Percentiles rank a stretch among this genome's conserved stretches.
These are phyloP conservation scores for Candida krabiensis DNA, from an alignment of 805 yeast genomes.

Conservation along the genomic window DNA sequence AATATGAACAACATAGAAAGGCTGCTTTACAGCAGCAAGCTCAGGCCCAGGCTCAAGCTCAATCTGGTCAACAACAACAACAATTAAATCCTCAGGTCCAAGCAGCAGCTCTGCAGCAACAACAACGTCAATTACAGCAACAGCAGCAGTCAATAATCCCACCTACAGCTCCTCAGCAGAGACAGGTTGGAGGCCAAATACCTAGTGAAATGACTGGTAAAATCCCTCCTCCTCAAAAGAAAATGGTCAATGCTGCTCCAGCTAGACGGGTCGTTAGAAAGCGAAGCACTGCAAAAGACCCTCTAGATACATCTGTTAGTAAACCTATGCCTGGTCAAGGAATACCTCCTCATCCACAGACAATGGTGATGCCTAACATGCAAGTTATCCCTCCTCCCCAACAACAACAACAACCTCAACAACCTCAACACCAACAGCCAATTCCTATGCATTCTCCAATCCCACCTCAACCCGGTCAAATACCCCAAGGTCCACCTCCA, in stretches of 20 bases:
- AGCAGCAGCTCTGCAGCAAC: conserved; percentile 29
- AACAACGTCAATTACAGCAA: conserved; percentile 6
- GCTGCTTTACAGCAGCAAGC: conserved; percentile 24
- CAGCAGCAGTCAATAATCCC: conserved; percentile 38
- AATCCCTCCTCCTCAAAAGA: conserved; percentile 10
- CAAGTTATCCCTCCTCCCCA: conserved; percentile 3
- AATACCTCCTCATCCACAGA: background rate
- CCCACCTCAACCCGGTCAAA: conserved; percentile 5
- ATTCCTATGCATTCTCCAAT: background rate
- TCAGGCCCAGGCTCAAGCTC: conserved; percentile 15
- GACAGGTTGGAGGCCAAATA: conserved; percentile 25
- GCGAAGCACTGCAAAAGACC: conserved; percentile 14
- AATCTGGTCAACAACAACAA: conserved; percentile 13
- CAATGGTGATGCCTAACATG: background rate
- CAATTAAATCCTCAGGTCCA: conserved; percentile 26
- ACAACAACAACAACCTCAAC: conserved; percentile 6
- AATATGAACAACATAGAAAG: conserved; percentile 34
- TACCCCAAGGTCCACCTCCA: conserved; percentile 6
- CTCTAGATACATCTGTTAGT: conserved; percentile 8
- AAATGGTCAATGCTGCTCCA: conserved; percentile 1
- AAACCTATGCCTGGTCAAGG: conserved; percentile 12
- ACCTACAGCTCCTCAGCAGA: conserved; percentile 36
- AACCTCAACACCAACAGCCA: conserved; percentile 5
- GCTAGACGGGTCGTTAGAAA: conserved; percentile 12
- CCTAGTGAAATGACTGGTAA: conserved; percentile 4